Base-by-base conservation (phyloP, 2,329 filamentous ascomycete species). In the Drechslera avenae region DNA sequence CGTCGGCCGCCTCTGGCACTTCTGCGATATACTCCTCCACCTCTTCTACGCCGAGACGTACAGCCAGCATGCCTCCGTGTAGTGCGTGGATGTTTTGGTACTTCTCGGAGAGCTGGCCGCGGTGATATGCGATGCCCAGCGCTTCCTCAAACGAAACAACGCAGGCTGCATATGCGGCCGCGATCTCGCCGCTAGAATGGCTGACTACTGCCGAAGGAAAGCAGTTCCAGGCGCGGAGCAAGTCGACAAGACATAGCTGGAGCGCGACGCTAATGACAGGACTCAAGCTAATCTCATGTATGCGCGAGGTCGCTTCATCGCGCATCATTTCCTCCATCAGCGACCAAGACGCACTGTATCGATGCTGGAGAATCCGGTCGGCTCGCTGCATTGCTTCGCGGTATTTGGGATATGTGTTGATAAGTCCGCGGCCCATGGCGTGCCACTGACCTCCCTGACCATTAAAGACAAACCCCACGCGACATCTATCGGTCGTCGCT, bases 161-260 rank as follows among this genome's bases (percentile, higher is more conserved):
- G 9, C 62, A 69, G 28, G 61, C 67, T 4, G 66, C 67, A 13
- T 39, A 56, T 2, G 64, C 60, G 12, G 67, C 67, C 3, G 56
- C 67, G 3, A 68, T 68, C 33, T 70, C 67, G 4, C 67, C 66
- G 9, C 53, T 54, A 2, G 67, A 67, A 21, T 67, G 64, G 5
- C 64, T 62, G 14, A 56, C 54, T 7, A 58, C 54, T 3, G 46
- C 39, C 0, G 26, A 8, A 1, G 56, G 54, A 6, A 13, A 12
- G 8, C 66, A 44, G 2, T 44, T 46, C 50, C 55, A 63, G 1
- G 30, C 21, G 1, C 12, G 13, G 3, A 67, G 54, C 5, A 66
- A 32, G 6, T 54, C 40, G 1, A 59, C 21, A 1, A 67, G 41
- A 1, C 41, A 54, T 0, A 67, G 23, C 28, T 67, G 64, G 0